A percentile compares a stretch with the other conserved stretches of the same genome.
These are phyloP conservation scores for Vaccinium macrocarpon DNA, from an alignment of 148 eudicot genomes.

Conservation along the genomic window DNA sequence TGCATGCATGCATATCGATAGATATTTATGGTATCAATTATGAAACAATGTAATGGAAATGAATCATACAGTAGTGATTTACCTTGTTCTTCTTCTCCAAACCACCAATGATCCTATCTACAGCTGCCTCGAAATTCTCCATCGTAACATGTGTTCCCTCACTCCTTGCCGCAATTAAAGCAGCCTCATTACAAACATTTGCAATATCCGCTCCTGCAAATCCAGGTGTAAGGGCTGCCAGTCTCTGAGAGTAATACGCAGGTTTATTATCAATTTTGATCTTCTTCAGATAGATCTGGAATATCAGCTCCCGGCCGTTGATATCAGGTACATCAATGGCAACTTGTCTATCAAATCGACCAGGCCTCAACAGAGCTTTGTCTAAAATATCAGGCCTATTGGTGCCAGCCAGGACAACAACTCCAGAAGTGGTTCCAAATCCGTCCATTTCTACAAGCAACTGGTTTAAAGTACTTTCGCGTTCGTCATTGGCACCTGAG, in stretches of 20 bases:
- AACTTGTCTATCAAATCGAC: constrained; percentile 68
- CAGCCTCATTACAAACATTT: constrained; percentile 42
- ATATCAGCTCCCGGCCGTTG: constrained; percentile 60
- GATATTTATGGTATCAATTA: no score
- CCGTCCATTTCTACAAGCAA: no score
- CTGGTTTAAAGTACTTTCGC: constrained; percentile 63
- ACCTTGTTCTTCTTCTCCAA: constrained; percentile 65
- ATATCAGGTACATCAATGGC: constrained; percentile 62
- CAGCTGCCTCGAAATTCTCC: constrained; percentile 61
- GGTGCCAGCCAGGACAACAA: constrained; percentile 64
- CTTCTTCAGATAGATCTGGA: constrained; percentile 45
- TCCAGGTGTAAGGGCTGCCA: constrained; percentile 14
- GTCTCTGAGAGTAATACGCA: constrained; percentile 53
- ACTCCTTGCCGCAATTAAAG: constrained; percentile 58
- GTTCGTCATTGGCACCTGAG: constrained; percentile 50
- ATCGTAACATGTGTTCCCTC: constrained; percentile 40
- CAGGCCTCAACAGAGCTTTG: constrained; percentile 67
- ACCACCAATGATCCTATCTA: constrained; percentile 63
- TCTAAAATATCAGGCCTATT: constrained; percentile 64
- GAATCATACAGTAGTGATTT: background rate
- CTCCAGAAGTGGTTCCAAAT: constrained; percentile 36
- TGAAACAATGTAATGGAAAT: background rate
- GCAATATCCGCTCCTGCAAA: no score
- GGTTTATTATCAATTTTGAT: constrained; percentile 57
- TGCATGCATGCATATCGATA: no score